A percentile compares a stretch with the other conserved stretches of the same genome.
Evolutionary conservation across 768 basidiomycete species (phyloP).

Genomic region (Lactarius psammicola): DNA sequence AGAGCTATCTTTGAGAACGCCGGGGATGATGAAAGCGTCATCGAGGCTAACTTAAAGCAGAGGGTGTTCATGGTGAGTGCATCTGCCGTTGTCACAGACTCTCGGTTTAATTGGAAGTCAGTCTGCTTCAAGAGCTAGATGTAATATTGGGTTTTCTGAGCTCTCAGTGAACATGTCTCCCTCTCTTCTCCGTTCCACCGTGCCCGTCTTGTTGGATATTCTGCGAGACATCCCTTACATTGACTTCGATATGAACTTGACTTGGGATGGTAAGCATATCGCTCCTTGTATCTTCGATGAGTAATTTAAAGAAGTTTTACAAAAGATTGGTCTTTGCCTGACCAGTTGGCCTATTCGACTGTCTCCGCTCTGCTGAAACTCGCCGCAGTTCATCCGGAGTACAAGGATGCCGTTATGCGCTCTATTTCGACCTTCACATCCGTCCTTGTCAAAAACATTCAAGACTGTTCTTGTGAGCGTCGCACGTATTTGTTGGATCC

Average conservation of each 20-base stretch:
- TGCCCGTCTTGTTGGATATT: constrained; percentile 63
- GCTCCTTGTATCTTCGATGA: neutral
- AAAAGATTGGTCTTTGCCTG: constrained; percentile 81
- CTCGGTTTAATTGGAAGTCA: constrained; percentile 32
- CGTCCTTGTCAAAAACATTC: constrained; percentile 54
- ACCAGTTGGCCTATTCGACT: constrained; percentile 79
- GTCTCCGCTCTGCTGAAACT: constrained; percentile 72
- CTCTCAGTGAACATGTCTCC: constrained; percentile 65
- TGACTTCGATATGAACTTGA: constrained; percentile 74
- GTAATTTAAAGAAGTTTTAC: neutral
- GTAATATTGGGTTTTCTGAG: constrained; percentile 82
- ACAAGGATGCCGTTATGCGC: constrained; percentile 49
- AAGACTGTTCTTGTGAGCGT: constrained; percentile 52
- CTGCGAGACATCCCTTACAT: constrained; percentile 70
- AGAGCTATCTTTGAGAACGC: constrained; percentile 29
- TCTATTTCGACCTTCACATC: constrained; percentile 63
- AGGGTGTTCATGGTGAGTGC: constrained; percentile 60
- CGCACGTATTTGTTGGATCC: neutral
- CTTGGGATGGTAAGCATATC: constrained; percentile 66
- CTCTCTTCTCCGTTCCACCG: constrained; percentile 48
- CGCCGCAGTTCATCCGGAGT: constrained; percentile 51
- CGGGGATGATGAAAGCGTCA: constrained; percentile 10
- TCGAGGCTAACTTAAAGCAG: constrained; percentile 32
- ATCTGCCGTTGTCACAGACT: neutral
- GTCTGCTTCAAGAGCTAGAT: constrained; percentile 71